A percentile compares a stretch with the other conserved stretches of the same genome.
Conservation (phyloP, 2,329 filamentous ascomycete genomes). For the Ilyonectria destructans region DNA sequence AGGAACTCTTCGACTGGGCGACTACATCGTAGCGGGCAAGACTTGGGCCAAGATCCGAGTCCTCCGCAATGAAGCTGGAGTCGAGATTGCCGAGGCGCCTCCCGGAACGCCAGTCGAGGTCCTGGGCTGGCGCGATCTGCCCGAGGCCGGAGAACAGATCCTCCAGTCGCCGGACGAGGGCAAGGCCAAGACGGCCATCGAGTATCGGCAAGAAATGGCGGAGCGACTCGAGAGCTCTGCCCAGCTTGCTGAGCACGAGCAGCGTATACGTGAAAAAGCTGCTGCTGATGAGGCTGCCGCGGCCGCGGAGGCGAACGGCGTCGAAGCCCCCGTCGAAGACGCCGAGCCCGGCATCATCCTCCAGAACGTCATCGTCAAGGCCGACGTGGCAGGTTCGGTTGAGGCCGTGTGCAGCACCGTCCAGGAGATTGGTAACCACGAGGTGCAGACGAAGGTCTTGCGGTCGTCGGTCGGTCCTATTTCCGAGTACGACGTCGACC, state of each 20-base stretch:
- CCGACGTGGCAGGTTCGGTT: conserved; percentile 93
- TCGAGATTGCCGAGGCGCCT: conserved; percentile 79
- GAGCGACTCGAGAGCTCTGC: conserved; percentile 83
- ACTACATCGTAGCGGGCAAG: conserved; percentile 88
- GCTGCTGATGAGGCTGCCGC: conserved; percentile 57
- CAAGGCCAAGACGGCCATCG: conserved; percentile 83
- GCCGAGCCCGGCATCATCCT: conserved; percentile 63
- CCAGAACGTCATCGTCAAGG: conserved; percentile 90
- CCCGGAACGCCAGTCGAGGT: conserved; percentile 94
- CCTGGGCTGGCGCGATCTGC: conserved; percentile 90
- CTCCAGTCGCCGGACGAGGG: conserved; percentile 87
- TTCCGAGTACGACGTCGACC: conserved; percentile 89
- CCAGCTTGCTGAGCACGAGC: conserved; percentile 83
- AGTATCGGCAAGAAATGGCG: conserved; percentile 80
- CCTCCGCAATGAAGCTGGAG: conserved; percentile 88
- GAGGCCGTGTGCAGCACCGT: conserved; percentile 90
- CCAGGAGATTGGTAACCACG: conserved; percentile 85
- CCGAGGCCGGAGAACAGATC: conserved; percentile 88
- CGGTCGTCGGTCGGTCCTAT: conserved; percentile 84
- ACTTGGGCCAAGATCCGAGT: conserved; percentile 91
- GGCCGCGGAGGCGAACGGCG: conserved; percentile 54
- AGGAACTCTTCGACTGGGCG: conserved; percentile 86
- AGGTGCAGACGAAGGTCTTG: conserved; percentile 84
- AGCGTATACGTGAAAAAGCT: conserved; percentile 71
- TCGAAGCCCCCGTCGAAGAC: conserved; percentile 58